These are phyloP conservation scores for Colletotrichum sidae DNA, from an alignment of 2,329 filamentous ascomycete genomes.

Conservation along the genomic window DNA sequence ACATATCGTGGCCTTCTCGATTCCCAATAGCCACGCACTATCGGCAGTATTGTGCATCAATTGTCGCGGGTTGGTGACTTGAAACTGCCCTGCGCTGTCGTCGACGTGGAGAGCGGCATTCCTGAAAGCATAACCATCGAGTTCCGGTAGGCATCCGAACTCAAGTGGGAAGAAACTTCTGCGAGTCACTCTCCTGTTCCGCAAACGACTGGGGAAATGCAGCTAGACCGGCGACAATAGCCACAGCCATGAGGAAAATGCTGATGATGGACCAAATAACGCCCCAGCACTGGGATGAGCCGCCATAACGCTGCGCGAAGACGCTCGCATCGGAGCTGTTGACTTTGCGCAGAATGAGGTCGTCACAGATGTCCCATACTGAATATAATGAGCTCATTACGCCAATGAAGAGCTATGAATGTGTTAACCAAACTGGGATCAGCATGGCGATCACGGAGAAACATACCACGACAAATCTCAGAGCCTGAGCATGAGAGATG, in stretches of 20 bases:
- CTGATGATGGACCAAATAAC: conserved; percentile 82
- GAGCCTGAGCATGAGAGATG: conserved; percentile 78
- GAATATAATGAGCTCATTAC: conserved; percentile 86
- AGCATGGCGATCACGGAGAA: background rate
- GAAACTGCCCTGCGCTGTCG: too few species aligned
- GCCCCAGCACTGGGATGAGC: conserved; percentile 85
- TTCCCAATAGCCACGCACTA: too few species aligned
- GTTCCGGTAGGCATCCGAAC: background rate
- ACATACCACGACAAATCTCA: conserved; percentile 76
- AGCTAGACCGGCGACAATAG: conserved; percentile 81
- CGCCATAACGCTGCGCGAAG: conserved; percentile 82
- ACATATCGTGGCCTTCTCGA: too few species aligned
- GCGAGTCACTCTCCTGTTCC: conserved; percentile 76
- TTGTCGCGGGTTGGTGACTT: too few species aligned
- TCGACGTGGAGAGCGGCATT: too few species aligned
- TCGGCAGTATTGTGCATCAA: too few species aligned
- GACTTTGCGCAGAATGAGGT: conserved; percentile 83
- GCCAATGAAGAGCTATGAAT: conserved; percentile 76
- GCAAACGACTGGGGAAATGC: conserved; percentile 78
- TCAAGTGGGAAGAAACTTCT: conserved; percentile 70
- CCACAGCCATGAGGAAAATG: conserved; percentile 76
- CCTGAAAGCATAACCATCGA: too few species aligned
- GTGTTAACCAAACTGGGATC: background rate
- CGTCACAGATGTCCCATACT: conserved; percentile 88
- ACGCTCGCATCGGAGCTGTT: conserved; percentile 84